These are phyloP conservation scores for Uronychia binucleata DNA, from an alignment of 73 alveolate genomes.

Conservation along the genomic window DNA sequence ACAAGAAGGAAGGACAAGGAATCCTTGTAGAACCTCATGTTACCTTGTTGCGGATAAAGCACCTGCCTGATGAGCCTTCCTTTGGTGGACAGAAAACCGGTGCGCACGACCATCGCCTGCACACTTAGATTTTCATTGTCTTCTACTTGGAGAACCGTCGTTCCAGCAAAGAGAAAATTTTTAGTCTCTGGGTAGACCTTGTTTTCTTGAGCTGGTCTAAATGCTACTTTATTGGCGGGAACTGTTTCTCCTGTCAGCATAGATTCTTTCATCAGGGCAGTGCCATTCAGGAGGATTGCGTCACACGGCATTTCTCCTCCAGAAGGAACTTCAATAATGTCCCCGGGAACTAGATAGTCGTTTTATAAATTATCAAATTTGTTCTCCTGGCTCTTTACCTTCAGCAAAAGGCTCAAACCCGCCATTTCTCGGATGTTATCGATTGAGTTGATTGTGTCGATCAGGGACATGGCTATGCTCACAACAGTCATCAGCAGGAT, in stretches of 20 bases:
- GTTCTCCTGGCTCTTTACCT: conserved; percentile 48
- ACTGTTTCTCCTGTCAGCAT: conserved; percentile 64
- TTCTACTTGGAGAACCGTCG: conserved; percentile 76
- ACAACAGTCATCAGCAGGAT: conserved; percentile 74
- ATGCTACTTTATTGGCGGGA: conserved; percentile 36
- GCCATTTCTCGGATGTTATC: conserved; percentile 84
- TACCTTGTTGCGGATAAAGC: conserved; percentile 78
- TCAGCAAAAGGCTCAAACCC: conserved; percentile 56
- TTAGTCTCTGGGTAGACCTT: conserved; percentile 37
- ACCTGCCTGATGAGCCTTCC: conserved; percentile 78
- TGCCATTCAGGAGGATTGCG: conserved; percentile 50
- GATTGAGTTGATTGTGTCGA: conserved; percentile 55
- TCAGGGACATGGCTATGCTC: conserved; percentile 62
- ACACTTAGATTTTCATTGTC: conserved; percentile 41
- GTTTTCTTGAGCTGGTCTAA: conserved; percentile 5
- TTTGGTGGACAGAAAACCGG: conserved; percentile 79
- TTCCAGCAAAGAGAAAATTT: conserved; percentile 75
- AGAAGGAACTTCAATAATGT: conserved; percentile 50
- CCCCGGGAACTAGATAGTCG: conserved; percentile 58
- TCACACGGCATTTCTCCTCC: conserved; percentile 64
- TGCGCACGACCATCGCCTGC: conserved; percentile 69
- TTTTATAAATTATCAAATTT: neutral
- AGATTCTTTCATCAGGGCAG: conserved; percentile 61
- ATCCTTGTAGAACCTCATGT: conserved; percentile 89
- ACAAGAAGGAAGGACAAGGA: conserved; percentile 79